Evolutionary conservation across 768 basidiomycete species (phyloP).

Genomic region (Kwoniella botswanensis): DNA sequence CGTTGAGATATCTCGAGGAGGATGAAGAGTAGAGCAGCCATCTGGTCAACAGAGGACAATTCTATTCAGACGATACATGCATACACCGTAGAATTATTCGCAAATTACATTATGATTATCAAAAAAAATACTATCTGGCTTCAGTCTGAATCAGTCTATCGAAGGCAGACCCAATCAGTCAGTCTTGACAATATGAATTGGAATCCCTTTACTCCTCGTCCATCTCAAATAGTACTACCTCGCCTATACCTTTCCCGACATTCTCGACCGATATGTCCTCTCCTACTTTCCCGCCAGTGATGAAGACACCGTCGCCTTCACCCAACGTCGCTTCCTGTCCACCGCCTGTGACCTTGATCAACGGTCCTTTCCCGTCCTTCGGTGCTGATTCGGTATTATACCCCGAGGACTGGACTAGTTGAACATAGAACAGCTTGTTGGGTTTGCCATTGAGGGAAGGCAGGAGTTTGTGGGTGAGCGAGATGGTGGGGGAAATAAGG

Average conservation of each 20-base stretch:
- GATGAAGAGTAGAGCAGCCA: background rate
- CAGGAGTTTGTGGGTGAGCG: constrained; percentile 64
- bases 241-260: constrained; percentile 69
- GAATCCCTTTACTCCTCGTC: constrained; percentile 56
- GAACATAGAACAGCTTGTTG: constrained; percentile 74
- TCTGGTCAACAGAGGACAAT: background rate
- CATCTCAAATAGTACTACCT: constrained; percentile 81
- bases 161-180: too few relatives aligned
- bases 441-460: constrained; percentile 23
- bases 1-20: background rate
- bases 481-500: constrained; percentile 67
- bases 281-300: constrained; percentile 62
- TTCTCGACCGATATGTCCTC: constrained; percentile 64
- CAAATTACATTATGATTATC: too few relatives aligned
- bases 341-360: constrained; percentile 63
- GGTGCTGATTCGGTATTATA: constrained; percentile 67
- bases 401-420: constrained; percentile 82
- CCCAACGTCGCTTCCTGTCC: constrained; percentile 64
- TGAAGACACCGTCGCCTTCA: constrained; percentile 88
- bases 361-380: constrained; percentile 62
- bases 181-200: background rate
- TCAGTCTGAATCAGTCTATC: too few relatives aligned
- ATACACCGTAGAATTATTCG: background rate
- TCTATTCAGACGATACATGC: background rate
- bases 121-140: too few relatives aligned